Evolutionary conservation across 805 yeast genomes (phyloP), one percentile per base, ranked within the genome.

Genomic region (Candida gorgasii): DNA sequence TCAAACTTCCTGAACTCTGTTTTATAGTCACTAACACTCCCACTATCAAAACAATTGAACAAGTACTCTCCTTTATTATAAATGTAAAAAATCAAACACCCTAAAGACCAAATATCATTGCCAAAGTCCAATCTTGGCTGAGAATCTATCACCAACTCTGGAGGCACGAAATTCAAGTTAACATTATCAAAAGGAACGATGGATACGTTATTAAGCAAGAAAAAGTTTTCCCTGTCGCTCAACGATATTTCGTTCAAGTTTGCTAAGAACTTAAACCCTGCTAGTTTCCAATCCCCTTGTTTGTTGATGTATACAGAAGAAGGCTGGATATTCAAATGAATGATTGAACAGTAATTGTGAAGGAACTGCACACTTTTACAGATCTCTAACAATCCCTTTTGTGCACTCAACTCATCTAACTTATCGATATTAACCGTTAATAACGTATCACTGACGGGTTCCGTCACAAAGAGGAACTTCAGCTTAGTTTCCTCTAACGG

Each of bases 281-380:
- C 76, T 2, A 93, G 59, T 60, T 92, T 93, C 98, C 99, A 93
- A 63, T 93, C 98, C 4, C 95, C 90, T 50, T 82, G 85, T 29
- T 80, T 84, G 51, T 86, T 90, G 14, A 92, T 76, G 43, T 85
- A 77, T 1, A 93, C 72, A 0, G 95, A 78, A 7, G 76, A 67
- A 1, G 99, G 99, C 49, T 82, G 82, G 24, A 93, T 51, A 50
- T 89, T 86, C 49, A 86, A 60, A 63, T 92, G 96, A 5, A 86
- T 84, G 19, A 80, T 76, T 19, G 82, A 75, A 15, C 95, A 86
- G 46, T 79, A 78, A 42, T 79, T 78, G 58, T 93, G 97, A 33
- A 93, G 73, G 55, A 93, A 93, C 49, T 84, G 84, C 34, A 93
- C 62, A 0, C 89, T 96, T 45, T 84, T 83, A 2, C 84, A 74